A percentile compares a stretch with the other conserved stretches of the same genome.
phyloP scores from a whole-genome alignment of 495 filamentous ascomycete genomes.

The Baudoinia panamericana region DNA sequence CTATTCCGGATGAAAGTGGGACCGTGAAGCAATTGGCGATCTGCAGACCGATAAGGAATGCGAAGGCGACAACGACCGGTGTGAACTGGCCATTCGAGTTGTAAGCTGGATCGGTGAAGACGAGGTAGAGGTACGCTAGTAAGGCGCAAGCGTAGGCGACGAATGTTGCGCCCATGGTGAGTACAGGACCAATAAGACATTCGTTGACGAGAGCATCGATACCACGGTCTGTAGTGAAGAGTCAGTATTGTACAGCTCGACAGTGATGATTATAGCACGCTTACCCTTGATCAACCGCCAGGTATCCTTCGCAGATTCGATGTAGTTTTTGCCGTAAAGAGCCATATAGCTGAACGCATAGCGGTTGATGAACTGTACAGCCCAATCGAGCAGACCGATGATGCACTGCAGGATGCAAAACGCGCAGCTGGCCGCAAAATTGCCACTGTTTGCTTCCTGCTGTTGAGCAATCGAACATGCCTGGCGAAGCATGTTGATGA shows the following conservation, averaged over 20 bases:
- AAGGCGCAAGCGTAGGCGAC: conserved; percentile 71
- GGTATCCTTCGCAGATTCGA: conserved; percentile 74
- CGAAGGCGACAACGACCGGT: conserved; percentile 66
- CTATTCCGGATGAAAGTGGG: conserved; percentile 44
- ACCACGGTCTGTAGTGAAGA: conserved; percentile 85
- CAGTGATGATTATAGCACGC: neutral
- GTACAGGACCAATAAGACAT: conserved; percentile 76
- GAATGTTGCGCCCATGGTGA: conserved; percentile 77
- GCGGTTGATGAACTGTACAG: conserved; percentile 63
- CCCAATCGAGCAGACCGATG: conserved; percentile 71
- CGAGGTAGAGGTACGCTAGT: conserved; percentile 71
- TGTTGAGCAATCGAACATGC: conserved; percentile 59
- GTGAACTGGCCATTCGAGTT: conserved; percentile 58
- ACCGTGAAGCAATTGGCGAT: conserved; percentile 80
- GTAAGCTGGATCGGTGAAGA: conserved; percentile 65
- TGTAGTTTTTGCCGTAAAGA: conserved; percentile 75
- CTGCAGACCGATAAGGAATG: conserved; percentile 75
- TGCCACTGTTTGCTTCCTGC: conserved; percentile 50
- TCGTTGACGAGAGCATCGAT: conserved; percentile 84
- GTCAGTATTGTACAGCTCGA: conserved; percentile 28
- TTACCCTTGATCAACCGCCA: conserved; percentile 35
- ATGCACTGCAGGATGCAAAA: conserved; percentile 64
- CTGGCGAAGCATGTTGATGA: conserved; percentile 74
- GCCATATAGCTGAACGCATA: conserved; percentile 91
- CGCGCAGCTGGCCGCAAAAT: conserved; percentile 50